Evolutionary conservation across 768 basidiomycete genomes (phyloP).

Genomic region (Fistulinella prunicolor): DNA sequence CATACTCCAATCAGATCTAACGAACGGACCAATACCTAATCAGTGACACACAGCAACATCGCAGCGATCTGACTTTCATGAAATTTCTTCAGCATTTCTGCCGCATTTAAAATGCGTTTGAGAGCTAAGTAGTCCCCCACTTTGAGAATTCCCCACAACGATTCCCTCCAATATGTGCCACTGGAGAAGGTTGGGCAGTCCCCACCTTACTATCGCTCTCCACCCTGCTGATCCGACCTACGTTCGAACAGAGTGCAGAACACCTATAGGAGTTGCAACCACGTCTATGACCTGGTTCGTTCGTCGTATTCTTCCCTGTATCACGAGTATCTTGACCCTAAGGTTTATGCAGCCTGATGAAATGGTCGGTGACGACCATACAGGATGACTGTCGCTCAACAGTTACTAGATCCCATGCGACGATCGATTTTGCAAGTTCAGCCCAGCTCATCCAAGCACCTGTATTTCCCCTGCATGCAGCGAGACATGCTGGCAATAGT

Average conservation of each 20-base stretch:
- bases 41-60: constrained; percentile 22
- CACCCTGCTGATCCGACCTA: constrained; percentile 8
- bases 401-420: constrained; percentile 59
- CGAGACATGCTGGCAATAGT: constrained; percentile 77
- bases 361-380: constrained; percentile 40
- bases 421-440: constrained; percentile 68
- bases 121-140: background rate
- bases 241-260: constrained; percentile 54
- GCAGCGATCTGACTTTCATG: constrained; percentile 22
- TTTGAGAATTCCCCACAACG: constrained; percentile 15
- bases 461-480: constrained; percentile 57
- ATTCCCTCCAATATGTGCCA: constrained; percentile 54
- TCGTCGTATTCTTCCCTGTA: constrained; percentile 12
- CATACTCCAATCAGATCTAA: constrained; percentile 20
- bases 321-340: constrained; percentile 10
- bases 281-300: constrained; percentile 52
- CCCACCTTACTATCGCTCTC: constrained; percentile 10
- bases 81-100: constrained; percentile 12
- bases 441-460: constrained; percentile 54
- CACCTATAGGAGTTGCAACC: constrained; percentile 55
- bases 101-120: constrained; percentile 26
- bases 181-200: constrained; percentile 59
- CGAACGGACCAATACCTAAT: constrained; percentile 25
- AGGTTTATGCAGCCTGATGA: constrained; percentile 49
- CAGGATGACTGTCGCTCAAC: constrained; percentile 12